These are phyloP conservation scores for Alternaria triticina DNA, from an alignment of 2,329 filamentous ascomycete genomes.

Conservation along the genomic window DNA sequence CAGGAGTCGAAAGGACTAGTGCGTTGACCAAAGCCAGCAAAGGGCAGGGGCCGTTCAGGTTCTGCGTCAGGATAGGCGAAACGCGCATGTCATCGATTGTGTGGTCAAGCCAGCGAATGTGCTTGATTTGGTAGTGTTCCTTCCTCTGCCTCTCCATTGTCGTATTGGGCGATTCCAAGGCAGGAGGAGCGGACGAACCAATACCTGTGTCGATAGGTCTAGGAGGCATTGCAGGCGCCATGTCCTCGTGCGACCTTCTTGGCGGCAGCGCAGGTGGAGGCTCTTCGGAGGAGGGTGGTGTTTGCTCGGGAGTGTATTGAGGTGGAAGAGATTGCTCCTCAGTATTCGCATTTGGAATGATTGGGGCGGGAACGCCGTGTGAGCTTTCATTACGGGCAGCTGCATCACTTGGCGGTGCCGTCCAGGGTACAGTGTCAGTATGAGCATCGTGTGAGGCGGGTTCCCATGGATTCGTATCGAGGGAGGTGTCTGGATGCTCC, in stretches of 20 bases:
- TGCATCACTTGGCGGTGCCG: not conserved
- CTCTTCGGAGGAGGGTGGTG: constrained; percentile 19
- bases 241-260: constrained; percentile 42
- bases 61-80: constrained; percentile 91
- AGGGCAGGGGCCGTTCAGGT: constrained; percentile 92
- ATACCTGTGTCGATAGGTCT: constrained; percentile 36
- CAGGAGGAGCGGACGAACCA: constrained; percentile 20
- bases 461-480: constrained; percentile 37
- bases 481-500: constrained; percentile 29
- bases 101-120: constrained; percentile 81
- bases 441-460: constrained; percentile 15
- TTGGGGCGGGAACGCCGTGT: constrained; percentile 31
- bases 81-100: constrained; percentile 66
- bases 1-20: constrained; percentile 79
- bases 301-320: constrained; percentile 8
- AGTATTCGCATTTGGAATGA: constrained; percentile 31
- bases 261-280: constrained; percentile 42
- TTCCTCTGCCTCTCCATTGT: constrained; percentile 56
- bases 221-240: constrained; percentile 43
- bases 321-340: constrained; percentile 23
- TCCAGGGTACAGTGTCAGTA: not conserved
- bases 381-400: constrained; percentile 16
- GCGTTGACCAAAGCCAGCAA: constrained; percentile 93
- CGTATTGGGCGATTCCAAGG: constrained; percentile 50
- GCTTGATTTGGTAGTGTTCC: constrained; percentile 93